Conservation (phyloP, 805 yeast genomes). For the Suhomyces kilbournensis region DNA sequence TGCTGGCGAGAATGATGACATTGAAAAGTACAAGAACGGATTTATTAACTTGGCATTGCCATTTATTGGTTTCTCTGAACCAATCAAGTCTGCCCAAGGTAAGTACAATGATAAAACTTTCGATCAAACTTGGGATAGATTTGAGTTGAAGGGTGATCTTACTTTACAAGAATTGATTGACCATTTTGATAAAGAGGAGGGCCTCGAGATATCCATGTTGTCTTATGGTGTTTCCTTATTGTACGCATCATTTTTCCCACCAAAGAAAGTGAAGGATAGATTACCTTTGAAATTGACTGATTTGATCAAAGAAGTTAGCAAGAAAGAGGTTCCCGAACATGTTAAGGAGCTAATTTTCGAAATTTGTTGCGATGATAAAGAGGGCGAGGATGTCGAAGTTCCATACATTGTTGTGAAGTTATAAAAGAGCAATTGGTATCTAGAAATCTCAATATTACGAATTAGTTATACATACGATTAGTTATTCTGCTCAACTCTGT, state of each 20-base stretch:
- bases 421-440: slow-evolving; percentile 9
- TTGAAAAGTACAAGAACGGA: slow-evolving; percentile 90
- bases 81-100: slow-evolving; percentile 80
- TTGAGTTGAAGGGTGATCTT: slow-evolving; percentile 73
- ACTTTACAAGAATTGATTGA: slow-evolving; percentile 72
- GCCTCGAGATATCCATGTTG: slow-evolving; percentile 84
- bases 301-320: slow-evolving; percentile 79
- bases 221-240: slow-evolving; percentile 86
- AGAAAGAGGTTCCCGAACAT: slow-evolving; percentile 73
- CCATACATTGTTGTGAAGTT: slow-evolving; percentile 72
- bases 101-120: slow-evolving; percentile 74
- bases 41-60: slow-evolving; percentile 90
- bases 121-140: slow-evolving; percentile 95
- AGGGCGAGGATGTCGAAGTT: slow-evolving; percentile 94
- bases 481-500: slow-evolving; percentile 24
- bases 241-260: slow-evolving; percentile 92
- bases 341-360: slow-evolving; percentile 80
- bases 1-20: slow-evolving; percentile 65
- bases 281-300: slow-evolving; percentile 63
- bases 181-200: slow-evolving; percentile 76
- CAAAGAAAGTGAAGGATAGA: slow-evolving; percentile 83
- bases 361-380: slow-evolving; percentile 85
- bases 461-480: background rate
- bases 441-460: background rate
- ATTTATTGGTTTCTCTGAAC: slow-evolving; percentile 95